These are phyloP conservation scores for Fusarium circinatum DNA, from an alignment of 2,329 filamentous ascomycete species.

Conservation along the genomic window DNA sequence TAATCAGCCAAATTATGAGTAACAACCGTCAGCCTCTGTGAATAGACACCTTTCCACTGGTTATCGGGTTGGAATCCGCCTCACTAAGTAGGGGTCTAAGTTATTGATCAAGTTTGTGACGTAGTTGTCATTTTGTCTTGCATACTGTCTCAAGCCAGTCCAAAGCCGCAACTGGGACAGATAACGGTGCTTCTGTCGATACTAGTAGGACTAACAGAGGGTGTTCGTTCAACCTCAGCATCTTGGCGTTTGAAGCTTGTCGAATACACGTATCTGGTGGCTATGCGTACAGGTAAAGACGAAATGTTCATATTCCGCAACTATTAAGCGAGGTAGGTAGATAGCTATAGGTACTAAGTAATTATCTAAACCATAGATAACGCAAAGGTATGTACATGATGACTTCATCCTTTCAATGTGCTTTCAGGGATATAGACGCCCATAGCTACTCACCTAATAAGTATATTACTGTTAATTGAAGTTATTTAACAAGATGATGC, in stretches of 20 bases:
- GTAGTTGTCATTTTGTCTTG: not conserved
- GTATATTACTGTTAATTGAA: not conserved
- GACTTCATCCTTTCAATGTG: not conserved
- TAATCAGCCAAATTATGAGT: not conserved
- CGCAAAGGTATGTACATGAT: not conserved
- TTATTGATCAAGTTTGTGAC: not conserved
- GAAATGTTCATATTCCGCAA: not conserved
- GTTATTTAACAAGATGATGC: not conserved
- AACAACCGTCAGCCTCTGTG: not conserved
- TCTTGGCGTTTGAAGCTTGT: not conserved
- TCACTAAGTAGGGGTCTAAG: not conserved
- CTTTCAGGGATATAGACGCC: not conserved
- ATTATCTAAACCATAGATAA: not conserved
- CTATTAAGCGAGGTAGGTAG: not conserved
- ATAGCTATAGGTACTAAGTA: not conserved
- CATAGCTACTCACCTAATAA: not conserved
- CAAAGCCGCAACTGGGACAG: not conserved
- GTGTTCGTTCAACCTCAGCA: not conserved
- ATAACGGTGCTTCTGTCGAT: not conserved
- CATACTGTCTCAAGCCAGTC: not conserved
- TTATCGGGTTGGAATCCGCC: not conserved
- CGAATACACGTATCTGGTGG: constrained; percentile 3
- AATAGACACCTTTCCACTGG: not conserved
- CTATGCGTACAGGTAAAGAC: not conserved
- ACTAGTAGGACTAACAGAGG: not conserved